phyloP scores from a whole-genome alignment of 2,329 filamentous ascomycete species.

The Aureobasidium sp. region DNA sequence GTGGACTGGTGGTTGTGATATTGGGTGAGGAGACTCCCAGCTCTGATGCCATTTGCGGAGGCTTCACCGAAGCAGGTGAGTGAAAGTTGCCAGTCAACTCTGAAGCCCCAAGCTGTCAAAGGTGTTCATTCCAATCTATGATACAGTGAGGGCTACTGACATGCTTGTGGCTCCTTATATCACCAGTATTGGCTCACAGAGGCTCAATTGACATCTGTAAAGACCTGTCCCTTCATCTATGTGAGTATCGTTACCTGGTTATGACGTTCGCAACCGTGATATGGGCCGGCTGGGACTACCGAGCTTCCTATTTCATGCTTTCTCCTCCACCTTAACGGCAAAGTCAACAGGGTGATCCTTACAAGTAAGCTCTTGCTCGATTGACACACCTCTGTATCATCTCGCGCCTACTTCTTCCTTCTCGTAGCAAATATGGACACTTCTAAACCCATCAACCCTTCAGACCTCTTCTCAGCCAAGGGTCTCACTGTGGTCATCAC shows the following conservation, averaged over 20 bases:
- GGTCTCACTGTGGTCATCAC: slow-evolving; percentile 35
- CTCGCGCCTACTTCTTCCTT: background rate
- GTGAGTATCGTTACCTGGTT: background rate
- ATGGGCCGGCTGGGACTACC: background rate
- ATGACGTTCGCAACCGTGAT: background rate
- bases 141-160: background rate
- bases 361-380: background rate
- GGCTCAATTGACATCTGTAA: background rate
- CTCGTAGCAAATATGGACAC: slow-evolving; percentile 28
- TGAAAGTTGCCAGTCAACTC: background rate
- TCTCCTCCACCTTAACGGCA: background rate
- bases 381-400: background rate
- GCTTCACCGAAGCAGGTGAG: background rate
- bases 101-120: background rate
- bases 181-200: background rate
- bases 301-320: slow-evolving; percentile 9
- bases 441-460: slow-evolving; percentile 27
- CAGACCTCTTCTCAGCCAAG: slow-evolving; percentile 34
- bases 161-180: background rate
- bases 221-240: background rate
- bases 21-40: background rate
- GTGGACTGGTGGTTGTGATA: no score
- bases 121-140: background rate
- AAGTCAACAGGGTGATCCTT: background rate
- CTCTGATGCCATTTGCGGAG: background rate